Evolutionary conservation across 108 stramenopile genomes (phyloP), one percentile per base, ranked within the genome.

Genomic region (Cyclotella cryptica): DNA sequence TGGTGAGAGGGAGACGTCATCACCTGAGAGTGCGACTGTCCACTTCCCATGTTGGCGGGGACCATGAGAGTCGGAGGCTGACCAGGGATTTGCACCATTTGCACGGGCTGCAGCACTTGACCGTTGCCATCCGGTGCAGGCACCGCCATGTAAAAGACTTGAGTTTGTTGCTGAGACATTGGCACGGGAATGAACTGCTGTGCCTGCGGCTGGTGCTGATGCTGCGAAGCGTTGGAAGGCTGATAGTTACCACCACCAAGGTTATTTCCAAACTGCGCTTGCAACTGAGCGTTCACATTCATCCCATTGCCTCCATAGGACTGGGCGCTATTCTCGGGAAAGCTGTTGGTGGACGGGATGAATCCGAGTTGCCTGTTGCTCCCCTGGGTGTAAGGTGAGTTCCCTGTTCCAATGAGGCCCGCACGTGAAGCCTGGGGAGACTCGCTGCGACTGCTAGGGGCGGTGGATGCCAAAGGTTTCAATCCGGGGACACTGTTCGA

Each of bases 61-160:
- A 81, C 69, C 80, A 81, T 81, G 62, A 81, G 43, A 5, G 80
- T 49, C 10, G 65, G 60, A 21, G 81, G 49, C 43, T 78, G 78
- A 27, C 81, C 81, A 4, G 81, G 77, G 27, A 83, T 73, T 62
- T 83, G 81, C 6, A 83, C 81, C 77, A 83, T 79, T 47, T 83
- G 81, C 28, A 83, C 73, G 18, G 81, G 81, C 53, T 95, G 94
- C n/a, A 95, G 76, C 44, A 92, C 88, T 64, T 95, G 94, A 0
- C 91, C 87, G n/a, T 87, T 85, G 10, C 95, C 95, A 75, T 93
- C 95, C 18, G 92, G 88, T 35, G 92, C 84, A n/a, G 91, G 88
- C 49, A 96, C 93, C 43, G 95, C 93, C 93, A 96, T 93, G 89
- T 96, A 96, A 53, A 96, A 87, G 19, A 96, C 84, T 71, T 94